Base-by-base conservation (phyloP, 139 green algal species). In the Dunaliella primolecta region DNA sequence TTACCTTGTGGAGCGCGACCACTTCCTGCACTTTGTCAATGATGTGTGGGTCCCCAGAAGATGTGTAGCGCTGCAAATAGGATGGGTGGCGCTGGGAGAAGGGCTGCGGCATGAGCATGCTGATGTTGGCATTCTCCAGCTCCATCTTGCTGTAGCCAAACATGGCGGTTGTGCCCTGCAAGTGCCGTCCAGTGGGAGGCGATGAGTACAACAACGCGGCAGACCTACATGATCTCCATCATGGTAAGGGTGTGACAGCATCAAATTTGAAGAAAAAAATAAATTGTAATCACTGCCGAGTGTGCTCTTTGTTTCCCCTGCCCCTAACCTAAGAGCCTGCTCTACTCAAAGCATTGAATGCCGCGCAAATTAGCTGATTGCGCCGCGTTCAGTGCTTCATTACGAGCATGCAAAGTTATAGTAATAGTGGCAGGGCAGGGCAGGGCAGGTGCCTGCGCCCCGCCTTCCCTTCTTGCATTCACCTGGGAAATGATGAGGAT, bases 11-110 rank as follows among this genome's bases (percentile, higher is more conserved):
- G 36, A 90, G 81, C 0, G 81, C 84, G 30, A 90, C 87, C 71
- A 92, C 88, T 38, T 91, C 87, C 1, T 85, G 81, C 0, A 83
- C 70, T 0, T n/a, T 84, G 85, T 91, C 85, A 36, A 94, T 82
- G 56, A 93, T 87, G 75, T 88, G 83, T 2, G 85, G 36, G 35
- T 89, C 78, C 1, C 87, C 87, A 7, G 84, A 84, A 32, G 79
- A 46, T n/a, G 82, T 81, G 78, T 90, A 90, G 37, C 83, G 80
- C 30, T 82, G 78, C 56, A 90, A 57, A 84, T 88, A 90, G 74
- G 38, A 36, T 55, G 80, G 83, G 79, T 90, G 87, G 70, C 84
- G 84, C 70, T 85, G 36, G 15, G 78, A 75, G 37, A 90, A 90
- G 38, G 87, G 88, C 80, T 83, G 84, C n/a, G 87, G 84, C 84